Base-by-base conservation (phyloP, 768 basidiomycete species). In the Serendipita sp. region DNA sequence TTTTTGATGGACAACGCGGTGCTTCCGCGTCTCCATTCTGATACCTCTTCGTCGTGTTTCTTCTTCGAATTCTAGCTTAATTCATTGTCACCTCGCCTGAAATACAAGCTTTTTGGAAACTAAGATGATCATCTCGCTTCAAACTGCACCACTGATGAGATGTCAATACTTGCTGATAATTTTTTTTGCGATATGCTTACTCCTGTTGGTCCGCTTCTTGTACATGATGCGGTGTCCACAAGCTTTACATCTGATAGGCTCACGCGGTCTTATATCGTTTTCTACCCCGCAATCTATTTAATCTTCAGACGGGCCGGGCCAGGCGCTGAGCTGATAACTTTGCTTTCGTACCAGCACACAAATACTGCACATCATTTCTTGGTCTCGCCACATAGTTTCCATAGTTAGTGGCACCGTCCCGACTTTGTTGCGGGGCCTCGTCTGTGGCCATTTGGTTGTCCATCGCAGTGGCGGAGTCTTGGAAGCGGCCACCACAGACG, bases 151-250 rank as follows among this genome's bases (percentile, higher is more conserved):
- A 88, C 86, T 87, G 69, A 16, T 62, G 67, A 66, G 64, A 68
- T 46, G 64, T 32, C 66, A 16, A 68, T 45, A 37, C n/a, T 44
- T 47, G 13, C 3, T 3, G 41, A 46, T 8, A 58, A 44, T 4
- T 41, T 54, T 66, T 38, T 24, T 11, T 64, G 38, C 48, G 30
- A 35, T 11, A 63, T 18, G 78, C 92, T 73, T 70, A 97, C 95
- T 94, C 79, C 92, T 80, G 72, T 82, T 89, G 28, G 93, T 95
- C 70, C 95, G 79, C 75, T 94, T 96, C 77, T 98, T 98, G 76
- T 96, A 97, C 91, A 98, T 93, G 73, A 98, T 95, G 63, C 95
- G 85, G 75, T 97, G 95, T 2, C 95, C 95, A 71, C 95, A 98
- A 72, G 97, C 92, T 69, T 89, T 81, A 76, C 95, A 98, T 65